Conservation (phyloP, 176 grass and related monocot species). For the Phragmites australis region DNA sequence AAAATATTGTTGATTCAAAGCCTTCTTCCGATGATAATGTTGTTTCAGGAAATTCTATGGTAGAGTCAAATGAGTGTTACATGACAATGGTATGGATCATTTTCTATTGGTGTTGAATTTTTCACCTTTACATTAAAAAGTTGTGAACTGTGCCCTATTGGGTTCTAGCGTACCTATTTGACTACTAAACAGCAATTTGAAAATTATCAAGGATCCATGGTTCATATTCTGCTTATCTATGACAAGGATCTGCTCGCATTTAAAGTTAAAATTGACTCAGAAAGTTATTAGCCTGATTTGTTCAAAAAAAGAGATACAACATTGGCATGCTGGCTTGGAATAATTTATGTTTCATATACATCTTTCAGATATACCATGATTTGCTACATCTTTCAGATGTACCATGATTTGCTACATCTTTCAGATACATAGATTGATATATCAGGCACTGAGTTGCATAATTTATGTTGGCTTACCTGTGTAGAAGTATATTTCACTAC, state of each 20-base stretch:
- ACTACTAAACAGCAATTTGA: background rate
- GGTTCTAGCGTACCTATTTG: background rate
- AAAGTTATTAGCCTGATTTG: no score
- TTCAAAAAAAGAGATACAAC: no score
- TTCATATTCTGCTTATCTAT: constrained; percentile 26
- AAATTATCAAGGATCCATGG: background rate
- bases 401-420: no score
- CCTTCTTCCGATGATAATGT: constrained; percentile 18
- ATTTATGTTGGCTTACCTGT: no score
- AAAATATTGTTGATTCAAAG: constrained; percentile 41
- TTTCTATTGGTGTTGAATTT: constrained; percentile 21
- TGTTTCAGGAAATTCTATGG: constrained; percentile 37
- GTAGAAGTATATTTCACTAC: no score
- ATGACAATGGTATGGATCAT: constrained; percentile 70
- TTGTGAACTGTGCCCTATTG: constrained; percentile 8
- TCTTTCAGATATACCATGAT: no score
- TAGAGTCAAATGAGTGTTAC: constrained; percentile 60
- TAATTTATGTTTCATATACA: no score
- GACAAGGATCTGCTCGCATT: background rate
- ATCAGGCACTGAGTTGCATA: no score
- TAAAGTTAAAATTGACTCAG: constrained; percentile 15
- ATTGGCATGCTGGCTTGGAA: no score
- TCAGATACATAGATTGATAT: no score
- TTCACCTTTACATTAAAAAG: constrained; percentile 28
- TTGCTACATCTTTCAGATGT: no score